Percentiles rank a stretch among this genome's conserved stretches.
These are phyloP conservation scores for Cercospora berteroae DNA, from an alignment of 2,329 filamentous ascomycete species.

Conservation along the genomic window DNA sequence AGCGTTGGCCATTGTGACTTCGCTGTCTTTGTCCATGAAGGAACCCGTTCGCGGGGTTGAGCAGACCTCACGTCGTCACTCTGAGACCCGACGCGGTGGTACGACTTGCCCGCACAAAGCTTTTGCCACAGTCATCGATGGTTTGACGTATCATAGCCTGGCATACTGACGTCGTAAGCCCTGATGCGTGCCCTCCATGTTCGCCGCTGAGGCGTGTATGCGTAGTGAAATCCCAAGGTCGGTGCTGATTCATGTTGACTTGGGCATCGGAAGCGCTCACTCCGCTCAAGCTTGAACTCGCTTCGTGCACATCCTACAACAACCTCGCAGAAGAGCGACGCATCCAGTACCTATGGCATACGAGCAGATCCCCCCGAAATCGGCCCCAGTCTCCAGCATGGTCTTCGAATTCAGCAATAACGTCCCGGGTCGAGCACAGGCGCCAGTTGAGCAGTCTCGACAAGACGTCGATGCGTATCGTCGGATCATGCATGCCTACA, in stretches of 20 bases:
- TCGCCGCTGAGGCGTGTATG: neutral
- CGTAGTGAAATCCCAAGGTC: neutral
- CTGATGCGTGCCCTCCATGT: neutral
- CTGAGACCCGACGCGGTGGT: neutral
- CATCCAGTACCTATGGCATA: neutral
- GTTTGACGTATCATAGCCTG: neutral
- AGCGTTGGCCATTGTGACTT: neutral
- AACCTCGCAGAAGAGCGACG: neutral
- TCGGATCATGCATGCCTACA: conserved; percentile 28
- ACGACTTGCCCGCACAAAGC: neutral
- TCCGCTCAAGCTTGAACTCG: neutral
- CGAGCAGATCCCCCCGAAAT: neutral
- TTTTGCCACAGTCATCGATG: neutral
- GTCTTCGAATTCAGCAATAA: neutral
- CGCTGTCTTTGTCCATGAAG: neutral
- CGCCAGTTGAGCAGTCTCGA: neutral
- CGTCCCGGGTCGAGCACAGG: neutral
- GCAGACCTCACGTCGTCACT: neutral
- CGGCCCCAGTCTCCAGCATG: neutral
- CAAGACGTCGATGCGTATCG: conserved; percentile 21
- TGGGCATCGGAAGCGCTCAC: neutral
- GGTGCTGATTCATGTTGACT: neutral
- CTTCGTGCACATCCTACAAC: neutral
- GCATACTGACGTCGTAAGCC: neutral
- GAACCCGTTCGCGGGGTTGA: neutral